These are phyloP conservation scores for Raffaelea albimanens DNA, from an alignment of 2,329 filamentous ascomycete genomes.

Conservation along the genomic window DNA sequence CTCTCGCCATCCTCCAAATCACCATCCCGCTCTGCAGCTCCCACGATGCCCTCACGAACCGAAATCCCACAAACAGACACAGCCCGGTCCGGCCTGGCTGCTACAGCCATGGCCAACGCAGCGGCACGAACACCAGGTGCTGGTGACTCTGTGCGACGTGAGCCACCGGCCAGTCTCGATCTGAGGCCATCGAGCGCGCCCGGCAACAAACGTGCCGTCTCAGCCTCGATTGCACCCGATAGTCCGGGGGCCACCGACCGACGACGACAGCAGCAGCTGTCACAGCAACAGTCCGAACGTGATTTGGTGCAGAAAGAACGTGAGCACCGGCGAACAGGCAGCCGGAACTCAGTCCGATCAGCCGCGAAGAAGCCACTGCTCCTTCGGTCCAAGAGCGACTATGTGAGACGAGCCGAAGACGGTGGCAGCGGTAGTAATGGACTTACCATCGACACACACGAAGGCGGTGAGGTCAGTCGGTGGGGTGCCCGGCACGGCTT, in stretches of 20 bases:
- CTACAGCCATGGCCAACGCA: too few relatives aligned
- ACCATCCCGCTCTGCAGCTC: neutral
- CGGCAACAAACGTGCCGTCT: constrained; percentile 12
- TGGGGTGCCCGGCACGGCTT: constrained; percentile 73
- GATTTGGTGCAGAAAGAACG: neutral
- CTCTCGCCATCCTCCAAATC: neutral
- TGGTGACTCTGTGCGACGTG: neutral
- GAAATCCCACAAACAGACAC: neutral
- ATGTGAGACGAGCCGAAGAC: constrained; percentile 22
- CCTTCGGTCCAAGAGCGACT: constrained; percentile 48
- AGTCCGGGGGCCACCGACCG: constrained; percentile 6
- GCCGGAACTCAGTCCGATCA: neutral
- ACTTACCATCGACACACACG: constrained; percentile 9
- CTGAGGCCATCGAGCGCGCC: constrained; percentile 37
- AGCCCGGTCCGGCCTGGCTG: too few relatives aligned
- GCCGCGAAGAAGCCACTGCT: constrained; percentile 37
- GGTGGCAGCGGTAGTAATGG: constrained; percentile 20
- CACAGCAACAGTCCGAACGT: constrained; percentile 20
- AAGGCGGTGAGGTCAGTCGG: constrained; percentile 23
- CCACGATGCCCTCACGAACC: constrained; percentile 7
- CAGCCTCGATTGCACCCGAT: neutral
- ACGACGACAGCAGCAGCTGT: constrained; percentile 6
- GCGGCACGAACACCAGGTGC: neutral
- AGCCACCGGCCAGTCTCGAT: neutral
- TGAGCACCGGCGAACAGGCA: neutral